A percentile compares a stretch with the other conserved stretches of the same genome.
Evolutionary conservation across 2,329 filamentous ascomycete species (phyloP).

Genomic region (Aspergillaceae sp.): DNA sequence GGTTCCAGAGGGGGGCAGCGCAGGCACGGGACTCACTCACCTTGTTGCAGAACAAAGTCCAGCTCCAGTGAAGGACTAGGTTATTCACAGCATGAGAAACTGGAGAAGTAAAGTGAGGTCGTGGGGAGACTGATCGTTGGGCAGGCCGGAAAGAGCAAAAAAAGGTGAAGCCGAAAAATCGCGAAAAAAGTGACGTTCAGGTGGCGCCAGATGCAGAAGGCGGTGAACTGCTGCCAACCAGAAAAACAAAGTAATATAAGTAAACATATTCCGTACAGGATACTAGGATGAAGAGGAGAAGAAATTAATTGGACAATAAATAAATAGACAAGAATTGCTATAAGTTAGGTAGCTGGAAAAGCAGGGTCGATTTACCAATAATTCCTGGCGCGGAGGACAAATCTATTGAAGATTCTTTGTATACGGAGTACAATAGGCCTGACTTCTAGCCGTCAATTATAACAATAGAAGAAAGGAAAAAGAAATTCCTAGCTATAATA

Average conservation of each 20-base stretch:
- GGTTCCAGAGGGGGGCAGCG: background rate
- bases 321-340: background rate
- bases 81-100: background rate
- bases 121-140: background rate
- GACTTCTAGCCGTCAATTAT: background rate
- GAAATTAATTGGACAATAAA: background rate
- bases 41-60: background rate
- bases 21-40: background rate
- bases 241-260: background rate
- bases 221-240: background rate
- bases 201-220: background rate
- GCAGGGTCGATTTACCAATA: background rate
- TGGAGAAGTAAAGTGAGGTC: background rate
- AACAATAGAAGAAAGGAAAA: background rate
- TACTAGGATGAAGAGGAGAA: background rate
- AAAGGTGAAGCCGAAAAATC: background rate
- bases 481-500: background rate
- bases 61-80: background rate
- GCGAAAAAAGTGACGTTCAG: background rate
- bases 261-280: background rate
- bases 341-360: background rate
- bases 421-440: background rate
- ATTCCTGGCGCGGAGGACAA: background rate
- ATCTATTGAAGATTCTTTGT: background rate
- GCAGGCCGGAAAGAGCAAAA: background rate